Conservation (phyloP, 768 basidiomycete species). For the Kwoniella sp. region DNA sequence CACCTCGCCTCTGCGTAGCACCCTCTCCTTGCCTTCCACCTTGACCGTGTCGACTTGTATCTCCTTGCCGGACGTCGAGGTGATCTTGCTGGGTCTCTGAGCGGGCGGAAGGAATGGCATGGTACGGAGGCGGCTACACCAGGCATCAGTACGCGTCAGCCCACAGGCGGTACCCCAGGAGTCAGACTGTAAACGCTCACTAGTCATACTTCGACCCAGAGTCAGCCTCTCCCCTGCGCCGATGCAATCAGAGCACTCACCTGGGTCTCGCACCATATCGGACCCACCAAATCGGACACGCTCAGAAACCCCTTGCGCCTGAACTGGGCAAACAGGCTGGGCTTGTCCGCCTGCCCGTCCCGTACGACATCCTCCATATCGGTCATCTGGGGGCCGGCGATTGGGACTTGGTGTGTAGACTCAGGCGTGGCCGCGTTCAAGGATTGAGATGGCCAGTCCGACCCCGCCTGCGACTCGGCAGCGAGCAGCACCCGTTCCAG, state of each 20-base stretch:
- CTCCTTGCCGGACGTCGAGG: slow-evolving; percentile 39
- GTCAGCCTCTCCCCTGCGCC: not conserved
- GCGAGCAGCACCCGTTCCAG: slow-evolving; percentile 21
- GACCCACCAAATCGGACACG: slow-evolving; percentile 51
- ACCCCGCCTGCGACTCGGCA: slow-evolving; percentile 16
- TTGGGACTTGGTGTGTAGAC: not conserved
- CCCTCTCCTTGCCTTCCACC: slow-evolving; percentile 46
- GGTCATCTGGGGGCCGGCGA: not conserved
- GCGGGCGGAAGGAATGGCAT: slow-evolving; percentile 40
- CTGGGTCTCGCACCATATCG: slow-evolving; percentile 51
- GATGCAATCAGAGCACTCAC: slow-evolving; percentile 23
- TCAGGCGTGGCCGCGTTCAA: not conserved
- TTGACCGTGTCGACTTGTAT: slow-evolving; percentile 47
- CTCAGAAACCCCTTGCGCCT: slow-evolving; percentile 48
- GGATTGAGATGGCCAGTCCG: not conserved
- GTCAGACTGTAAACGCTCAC: slow-evolving; percentile 21
- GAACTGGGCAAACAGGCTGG: slow-evolving; percentile 52
- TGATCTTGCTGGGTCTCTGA: slow-evolving; percentile 43
- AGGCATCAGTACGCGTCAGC: not conserved
- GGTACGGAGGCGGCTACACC: slow-evolving; percentile 42
- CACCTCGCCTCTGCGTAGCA: slow-evolving; percentile 47
- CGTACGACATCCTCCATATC: slow-evolving; percentile 20
- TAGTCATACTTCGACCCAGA: slow-evolving; percentile 40
- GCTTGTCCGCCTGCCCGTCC: not conserved
- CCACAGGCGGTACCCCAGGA: not conserved